Evolutionary conservation across 257 asterid genomes (phyloP), one percentile per base, ranked within the genome.

Genomic region (Solanum lignicaule): DNA sequence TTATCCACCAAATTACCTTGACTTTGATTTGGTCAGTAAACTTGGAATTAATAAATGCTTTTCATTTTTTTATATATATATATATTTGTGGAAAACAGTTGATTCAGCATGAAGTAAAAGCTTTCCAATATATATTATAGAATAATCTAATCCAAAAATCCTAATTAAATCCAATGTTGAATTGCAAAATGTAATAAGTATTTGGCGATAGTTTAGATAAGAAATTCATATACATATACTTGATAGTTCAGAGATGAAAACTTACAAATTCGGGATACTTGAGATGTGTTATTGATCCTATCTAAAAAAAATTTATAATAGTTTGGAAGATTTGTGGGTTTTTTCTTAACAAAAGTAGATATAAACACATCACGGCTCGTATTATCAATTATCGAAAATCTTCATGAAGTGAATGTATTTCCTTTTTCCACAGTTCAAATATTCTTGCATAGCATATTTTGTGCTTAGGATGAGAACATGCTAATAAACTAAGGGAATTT

Each of bases 21-120:
- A 73, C 81, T 73, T 73, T 73, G 81, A 73, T 33, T 73, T 73
- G 81, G 29, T 73, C 81, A 72, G 15, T 31, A 31, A 35, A 71
- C 13, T 71, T 31, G 41, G 39, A 71, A 71, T 27, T 66, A 55
- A 18, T 18, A 9, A 5, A 35, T 73, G 16, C 27, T 73, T 33
- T 33, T 71, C 41, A 71, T 32, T 71, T 7, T 46, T 0, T 52
- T 43, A 4, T 41, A 10, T 41, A 12, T 43, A 4, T 69, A 71
- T 32, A 72, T 71, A 68, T 27, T 1, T 16, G 78, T 71, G 41
- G 41, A 32, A 31, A 20, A 32, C 13, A 71, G 5, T 71, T 16
- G 38, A 32, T 71, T 71, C 41, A 71, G 1, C 13, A 71, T 4
- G 5, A 71, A 16, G 41, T 71, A 32, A 71, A 71, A 7, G 7